Evolutionary conservation across 495 filamentous ascomycete genomes (phyloP).

Genomic region (Neurospora sp.): DNA sequence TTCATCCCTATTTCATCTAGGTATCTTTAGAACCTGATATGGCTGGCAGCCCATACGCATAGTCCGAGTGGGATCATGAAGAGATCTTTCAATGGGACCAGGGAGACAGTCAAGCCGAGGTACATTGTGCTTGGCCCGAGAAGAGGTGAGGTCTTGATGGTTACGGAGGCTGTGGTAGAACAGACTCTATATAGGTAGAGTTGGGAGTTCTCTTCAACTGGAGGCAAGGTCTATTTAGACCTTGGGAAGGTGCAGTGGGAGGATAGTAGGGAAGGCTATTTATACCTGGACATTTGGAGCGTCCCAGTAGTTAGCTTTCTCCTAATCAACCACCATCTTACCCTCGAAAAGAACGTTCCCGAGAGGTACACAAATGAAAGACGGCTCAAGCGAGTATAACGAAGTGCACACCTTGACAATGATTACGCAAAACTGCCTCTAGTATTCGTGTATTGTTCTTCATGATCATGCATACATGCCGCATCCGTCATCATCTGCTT

Average conservation of each 20-base stretch:
- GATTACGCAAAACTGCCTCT: background rate
- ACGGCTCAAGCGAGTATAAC: background rate
- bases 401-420: background rate
- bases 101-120: background rate
- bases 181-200: background rate
- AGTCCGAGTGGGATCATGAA: background rate
- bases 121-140: background rate
- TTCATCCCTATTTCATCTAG: constrained; percentile 39
- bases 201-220: background rate
- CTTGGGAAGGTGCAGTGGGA: background rate
- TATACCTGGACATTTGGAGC: background rate
- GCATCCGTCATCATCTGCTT: background rate
- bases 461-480: background rate
- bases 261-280: background rate
- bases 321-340: background rate
- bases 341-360: background rate
- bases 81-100: background rate
- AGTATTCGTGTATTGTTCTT: background rate
- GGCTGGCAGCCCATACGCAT: background rate
- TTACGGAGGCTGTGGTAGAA: background rate
- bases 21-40: background rate
- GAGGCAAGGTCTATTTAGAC: background rate
- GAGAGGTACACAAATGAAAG: background rate
- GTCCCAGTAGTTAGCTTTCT: background rate
- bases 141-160: background rate